Percentiles rank a stretch among this genome's conserved stretches.
phyloP scores from a whole-genome alignment of 208 protist species.

The Trypanosoma lewisi region DNA sequence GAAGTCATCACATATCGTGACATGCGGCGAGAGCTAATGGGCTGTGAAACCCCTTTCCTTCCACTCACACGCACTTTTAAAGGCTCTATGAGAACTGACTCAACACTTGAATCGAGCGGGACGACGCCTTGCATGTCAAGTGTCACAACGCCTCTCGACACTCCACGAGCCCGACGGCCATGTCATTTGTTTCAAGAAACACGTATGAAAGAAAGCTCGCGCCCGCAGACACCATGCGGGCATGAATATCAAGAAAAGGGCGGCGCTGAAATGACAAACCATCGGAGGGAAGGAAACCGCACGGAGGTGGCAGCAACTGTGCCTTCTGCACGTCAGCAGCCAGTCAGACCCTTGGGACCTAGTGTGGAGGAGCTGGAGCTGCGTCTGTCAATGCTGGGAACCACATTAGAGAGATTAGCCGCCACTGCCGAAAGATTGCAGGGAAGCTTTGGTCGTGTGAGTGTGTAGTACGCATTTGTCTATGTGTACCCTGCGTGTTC shows the following conservation, averaged over 20 bases:
- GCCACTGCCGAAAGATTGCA: background rate
- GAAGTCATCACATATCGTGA: conserved; percentile 47
- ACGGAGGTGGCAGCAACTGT: background rate
- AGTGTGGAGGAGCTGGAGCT: conserved; percentile 10
- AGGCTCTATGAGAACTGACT: conserved; percentile 35
- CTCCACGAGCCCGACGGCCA: conserved; percentile 24
- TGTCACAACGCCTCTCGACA: conserved; percentile 11
- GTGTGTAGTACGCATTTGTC: conserved; percentile 7
- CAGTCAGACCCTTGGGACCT: background rate
- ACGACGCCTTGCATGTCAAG: conserved; percentile 25
- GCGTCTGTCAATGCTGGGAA: conserved; percentile 10
- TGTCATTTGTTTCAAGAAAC: conserved; percentile 48
- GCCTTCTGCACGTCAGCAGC: background rate
- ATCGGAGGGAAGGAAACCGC: background rate
- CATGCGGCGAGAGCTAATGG: conserved; percentile 40
- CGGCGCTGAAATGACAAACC: background rate
- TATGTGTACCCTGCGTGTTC: too few species aligned
- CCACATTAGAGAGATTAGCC: conserved; percentile 3
- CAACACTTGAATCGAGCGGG: conserved; percentile 16
- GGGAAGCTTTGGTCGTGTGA: background rate
- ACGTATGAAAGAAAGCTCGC: conserved; percentile 28
- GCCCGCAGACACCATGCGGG: background rate
- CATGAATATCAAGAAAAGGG: background rate
- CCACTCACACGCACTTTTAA: conserved; percentile 47
- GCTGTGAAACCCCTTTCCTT: conserved; percentile 39